Percentiles rank a stretch among this genome's conserved stretches.
Evolutionary conservation across 768 basidiomycete genomes (phyloP).

Genomic region (Antrodiella citrinella): DNA sequence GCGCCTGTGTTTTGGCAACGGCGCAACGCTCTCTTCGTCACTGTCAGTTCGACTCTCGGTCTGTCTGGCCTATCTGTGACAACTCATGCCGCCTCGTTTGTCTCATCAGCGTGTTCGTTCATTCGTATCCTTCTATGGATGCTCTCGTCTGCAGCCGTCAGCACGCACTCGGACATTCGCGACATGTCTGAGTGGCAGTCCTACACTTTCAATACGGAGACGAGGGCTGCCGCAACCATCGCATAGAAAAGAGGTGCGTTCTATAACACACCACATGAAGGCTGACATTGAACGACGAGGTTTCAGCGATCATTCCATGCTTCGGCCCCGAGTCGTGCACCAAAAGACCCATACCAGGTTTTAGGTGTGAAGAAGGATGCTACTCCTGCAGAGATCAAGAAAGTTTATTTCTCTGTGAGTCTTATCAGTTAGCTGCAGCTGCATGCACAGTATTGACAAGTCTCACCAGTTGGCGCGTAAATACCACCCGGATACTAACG

Average conservation of each 20-base stretch:
- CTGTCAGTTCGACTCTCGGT: not conserved
- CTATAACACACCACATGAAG: too few relatives aligned
- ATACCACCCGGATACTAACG: slow-evolving; percentile 96
- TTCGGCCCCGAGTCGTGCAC: slow-evolving; percentile 40
- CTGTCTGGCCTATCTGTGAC: not conserved
- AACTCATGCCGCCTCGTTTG: slow-evolving; percentile 6
- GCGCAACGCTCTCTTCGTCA: not conserved
- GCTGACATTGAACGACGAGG: too few relatives aligned
- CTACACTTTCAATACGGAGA: too few relatives aligned
- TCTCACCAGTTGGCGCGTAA: slow-evolving; percentile 84
- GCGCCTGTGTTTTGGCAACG: too few relatives aligned
- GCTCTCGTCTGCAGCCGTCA: slow-evolving; percentile 31
- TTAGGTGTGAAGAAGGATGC: slow-evolving; percentile 85
- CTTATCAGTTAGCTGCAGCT: not conserved
- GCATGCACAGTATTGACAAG: slow-evolving; percentile 9
- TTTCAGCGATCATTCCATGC: slow-evolving; percentile 76
- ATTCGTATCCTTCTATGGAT: slow-evolving; percentile 52
- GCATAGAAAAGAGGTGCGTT: too few relatives aligned
- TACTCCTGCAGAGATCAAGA: slow-evolving; percentile 86
- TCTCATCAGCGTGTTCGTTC: slow-evolving; percentile 36
- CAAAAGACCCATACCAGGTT: slow-evolving; percentile 87
- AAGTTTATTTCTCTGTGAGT: slow-evolving; percentile 89
- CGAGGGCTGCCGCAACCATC: too few relatives aligned
- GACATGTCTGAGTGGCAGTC: slow-evolving; percentile 23
- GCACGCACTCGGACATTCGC: slow-evolving; percentile 30